A percentile compares a stretch with the other conserved stretches of the same genome.
Conservation (phyloP, 495 filamentous ascomycete species). For the Lindgomyces ingoldianus region DNA sequence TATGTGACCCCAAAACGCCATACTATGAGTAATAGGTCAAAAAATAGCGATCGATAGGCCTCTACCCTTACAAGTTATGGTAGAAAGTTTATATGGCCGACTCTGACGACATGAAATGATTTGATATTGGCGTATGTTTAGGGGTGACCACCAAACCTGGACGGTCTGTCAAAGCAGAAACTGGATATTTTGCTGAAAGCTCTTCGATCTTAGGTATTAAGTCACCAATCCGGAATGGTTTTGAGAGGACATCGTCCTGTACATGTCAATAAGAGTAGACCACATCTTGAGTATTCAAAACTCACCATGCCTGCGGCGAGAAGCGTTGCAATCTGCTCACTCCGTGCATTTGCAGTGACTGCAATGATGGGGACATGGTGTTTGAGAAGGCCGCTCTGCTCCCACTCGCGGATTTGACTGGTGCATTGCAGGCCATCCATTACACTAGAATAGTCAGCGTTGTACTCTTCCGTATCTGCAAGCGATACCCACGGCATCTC, state of each 20-base stretch:
- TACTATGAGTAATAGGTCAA: too few relatives aligned
- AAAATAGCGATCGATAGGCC: too few relatives aligned
- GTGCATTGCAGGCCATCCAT: constrained; percentile 78
- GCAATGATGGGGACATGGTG: constrained; percentile 72
- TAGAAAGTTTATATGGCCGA: too few relatives aligned
- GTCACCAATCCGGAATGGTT: constrained; percentile 74
- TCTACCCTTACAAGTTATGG: too few relatives aligned
- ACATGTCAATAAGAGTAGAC: neutral
- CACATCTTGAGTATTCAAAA: neutral
- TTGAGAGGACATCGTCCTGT: constrained; percentile 77
- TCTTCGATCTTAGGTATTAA: constrained; percentile 66
- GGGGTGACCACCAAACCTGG: neutral
- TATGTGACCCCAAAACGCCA: too few relatives aligned
- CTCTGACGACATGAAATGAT: too few relatives aligned
- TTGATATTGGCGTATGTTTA: too few relatives aligned
- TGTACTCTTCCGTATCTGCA: neutral
- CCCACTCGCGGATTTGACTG: constrained; percentile 63
- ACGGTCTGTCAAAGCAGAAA: neutral
- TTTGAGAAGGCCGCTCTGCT: constrained; percentile 52
- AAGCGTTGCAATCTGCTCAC: constrained; percentile 66
- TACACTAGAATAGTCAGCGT: constrained; percentile 40
- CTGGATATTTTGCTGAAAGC: constrained; percentile 22
- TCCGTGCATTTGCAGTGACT: constrained; percentile 73
- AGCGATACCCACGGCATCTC: constrained; percentile 63
- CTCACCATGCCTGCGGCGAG: constrained; percentile 68